Evolutionary conservation across 202 grass and related monocot species (phyloP).

Genomic region (Carex arenaria): DNA sequence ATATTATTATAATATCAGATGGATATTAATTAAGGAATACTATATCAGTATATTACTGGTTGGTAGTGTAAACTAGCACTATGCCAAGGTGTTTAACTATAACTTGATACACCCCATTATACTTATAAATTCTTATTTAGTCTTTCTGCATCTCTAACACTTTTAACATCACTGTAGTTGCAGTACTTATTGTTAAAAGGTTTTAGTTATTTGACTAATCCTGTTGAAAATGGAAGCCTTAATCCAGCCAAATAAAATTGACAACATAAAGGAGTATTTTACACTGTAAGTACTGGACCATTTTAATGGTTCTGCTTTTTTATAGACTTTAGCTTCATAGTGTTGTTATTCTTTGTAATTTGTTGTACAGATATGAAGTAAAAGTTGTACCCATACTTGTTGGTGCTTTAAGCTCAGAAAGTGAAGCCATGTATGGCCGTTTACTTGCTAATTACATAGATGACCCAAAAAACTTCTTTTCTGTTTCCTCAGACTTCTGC

Average conservation of each 20-base stretch:
- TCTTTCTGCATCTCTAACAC: background rate
- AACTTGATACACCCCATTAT: background rate
- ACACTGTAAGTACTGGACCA: background rate
- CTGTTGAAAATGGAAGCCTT: constrained; percentile 20
- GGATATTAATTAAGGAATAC: background rate
- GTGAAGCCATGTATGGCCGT: constrained; percentile 76
- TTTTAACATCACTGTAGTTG: background rate
- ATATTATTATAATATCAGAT: background rate
- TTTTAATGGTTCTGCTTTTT: background rate
- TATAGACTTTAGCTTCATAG: background rate
- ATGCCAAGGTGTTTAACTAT: background rate
- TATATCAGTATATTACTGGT: background rate
- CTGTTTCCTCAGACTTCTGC: constrained; percentile 90
- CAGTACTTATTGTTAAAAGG: background rate
- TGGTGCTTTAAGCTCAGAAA: constrained; percentile 69
- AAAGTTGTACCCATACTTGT: constrained; percentile 94
- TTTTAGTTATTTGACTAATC: background rate
- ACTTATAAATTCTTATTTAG: background rate
- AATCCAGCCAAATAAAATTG: background rate
- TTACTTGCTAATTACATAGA: constrained; percentile 85
- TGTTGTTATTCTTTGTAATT: constrained; percentile 27
- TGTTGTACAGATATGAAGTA: constrained; percentile 51
- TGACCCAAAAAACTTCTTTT: constrained; percentile 92
- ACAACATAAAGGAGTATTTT: background rate
- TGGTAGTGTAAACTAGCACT: background rate